Base-by-base conservation (phyloP, 805 yeast species). In the Saccharomycopsis oosterbeekiorum region DNA sequence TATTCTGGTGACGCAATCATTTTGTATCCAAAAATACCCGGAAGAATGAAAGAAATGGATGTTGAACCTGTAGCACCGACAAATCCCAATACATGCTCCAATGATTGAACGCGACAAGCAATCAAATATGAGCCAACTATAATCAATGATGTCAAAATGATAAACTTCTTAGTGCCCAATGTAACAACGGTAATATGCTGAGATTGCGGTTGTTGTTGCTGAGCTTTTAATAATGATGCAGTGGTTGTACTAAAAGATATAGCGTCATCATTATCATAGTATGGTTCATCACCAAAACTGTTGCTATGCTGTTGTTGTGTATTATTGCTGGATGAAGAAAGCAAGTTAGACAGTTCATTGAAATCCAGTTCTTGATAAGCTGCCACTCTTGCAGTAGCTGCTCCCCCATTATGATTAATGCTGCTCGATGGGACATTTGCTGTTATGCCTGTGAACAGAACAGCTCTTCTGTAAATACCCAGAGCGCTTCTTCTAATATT, bases 11-110 rank as follows among this genome's bases (percentile, higher is more conserved):
- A 73, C n/a, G 83, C 86, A 59, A 88, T 80, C 62, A 91, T 76
- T 67, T 81, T 84, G 73, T 81, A 89, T 2, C 93, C 96, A 70
- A 91, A 89, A 24, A 89, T 74, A 0, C 97, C 97, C 0, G 97
- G 97, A 56, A 91, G 77, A 36, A 89, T 90, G 70, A 91, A 91
- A 12, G 97, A 90, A 58, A 92, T 90, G 4, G 96, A 83, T 0
- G 97, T 91, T 0, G 96, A 89, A 0, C 97, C 97, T 0, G 97
- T 90, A 0, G 97, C 88, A 1, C 97, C 97, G 3, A 91, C 96
- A 65, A 91, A 76, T 1, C 96, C 91, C 66, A 91, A 75, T 14
- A 92, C 92, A 56, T 85, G 80, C 34, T 93, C 96, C 66, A 91
- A 81, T 0, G 96, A 89, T 14, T 75, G 75, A 37, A 91, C 85